These are phyloP conservation scores for Zopfia rhizophila DNA, from an alignment of 2,329 filamentous ascomycete genomes.

Conservation along the genomic window DNA sequence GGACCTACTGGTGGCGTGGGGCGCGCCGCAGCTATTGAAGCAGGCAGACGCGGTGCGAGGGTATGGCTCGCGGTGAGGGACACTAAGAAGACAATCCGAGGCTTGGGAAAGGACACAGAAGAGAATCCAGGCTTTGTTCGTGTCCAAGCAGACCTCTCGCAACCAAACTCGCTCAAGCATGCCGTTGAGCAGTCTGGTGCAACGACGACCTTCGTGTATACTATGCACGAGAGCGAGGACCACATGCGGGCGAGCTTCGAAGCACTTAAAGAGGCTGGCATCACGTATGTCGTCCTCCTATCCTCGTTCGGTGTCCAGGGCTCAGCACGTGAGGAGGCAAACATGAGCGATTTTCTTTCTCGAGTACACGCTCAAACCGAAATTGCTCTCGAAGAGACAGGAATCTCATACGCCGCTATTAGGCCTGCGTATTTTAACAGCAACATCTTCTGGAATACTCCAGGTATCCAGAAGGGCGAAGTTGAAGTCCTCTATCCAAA, in stretches of 20 bases:
- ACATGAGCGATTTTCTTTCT: constrained; percentile 31
- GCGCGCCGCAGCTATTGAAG: constrained; percentile 52
- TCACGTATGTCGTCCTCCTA: constrained; percentile 60
- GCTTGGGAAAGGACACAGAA: constrained; percentile 42
- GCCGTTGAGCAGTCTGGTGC: constrained; percentile 58
- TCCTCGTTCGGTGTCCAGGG: background rate
- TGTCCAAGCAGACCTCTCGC: constrained; percentile 58
- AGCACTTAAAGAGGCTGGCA: constrained; percentile 58
- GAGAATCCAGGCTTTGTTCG: constrained; percentile 45
- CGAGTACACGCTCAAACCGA: constrained; percentile 13
- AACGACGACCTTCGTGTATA: constrained; percentile 62
- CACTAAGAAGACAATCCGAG: constrained; percentile 55
- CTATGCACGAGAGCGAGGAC: constrained; percentile 45
- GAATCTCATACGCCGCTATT: constrained; percentile 4
- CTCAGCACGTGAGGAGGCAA: background rate
- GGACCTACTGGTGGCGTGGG: constrained; percentile 62
- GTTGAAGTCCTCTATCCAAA: constrained; percentile 6
- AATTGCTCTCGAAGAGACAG: constrained; percentile 5
- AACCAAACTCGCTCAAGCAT: constrained; percentile 52
- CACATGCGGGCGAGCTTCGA: constrained; percentile 53
- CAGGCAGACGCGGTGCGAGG: constrained; percentile 54
- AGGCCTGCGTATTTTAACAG: constrained; percentile 16
- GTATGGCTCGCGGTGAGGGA: constrained; percentile 63
- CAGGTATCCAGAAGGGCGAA: constrained; percentile 8
- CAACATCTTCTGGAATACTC: constrained; percentile 11